Percentiles rank a stretch among this genome's conserved stretches.
Evolutionary conservation across 2,329 filamentous ascomycete genomes (phyloP).

Genomic region (Zymoseptoria pseudotritici): DNA sequence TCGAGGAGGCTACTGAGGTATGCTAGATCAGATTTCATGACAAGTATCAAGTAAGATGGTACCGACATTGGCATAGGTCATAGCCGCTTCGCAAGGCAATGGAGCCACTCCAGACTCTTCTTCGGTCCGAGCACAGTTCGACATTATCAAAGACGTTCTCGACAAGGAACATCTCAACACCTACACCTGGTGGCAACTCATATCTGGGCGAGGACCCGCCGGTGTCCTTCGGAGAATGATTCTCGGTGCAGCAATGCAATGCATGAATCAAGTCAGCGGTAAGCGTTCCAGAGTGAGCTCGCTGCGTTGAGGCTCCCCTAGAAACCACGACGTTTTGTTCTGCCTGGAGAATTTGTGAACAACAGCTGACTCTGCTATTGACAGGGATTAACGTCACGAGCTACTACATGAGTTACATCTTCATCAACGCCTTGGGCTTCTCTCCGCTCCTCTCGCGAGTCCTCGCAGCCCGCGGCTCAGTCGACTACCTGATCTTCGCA

Average conservation of each 20-base stretch:
- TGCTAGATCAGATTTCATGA: neutral
- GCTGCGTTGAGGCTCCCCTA: too few species aligned
- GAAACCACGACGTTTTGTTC: too few species aligned
- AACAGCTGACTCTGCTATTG: neutral
- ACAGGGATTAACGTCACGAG: slow-evolving; percentile 20
- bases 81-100: slow-evolving; percentile 40
- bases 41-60: neutral
- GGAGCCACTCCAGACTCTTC: slow-evolving; percentile 35
- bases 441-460: slow-evolving; percentile 38
- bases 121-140: slow-evolving; percentile 39
- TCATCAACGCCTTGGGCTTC: slow-evolving; percentile 46
- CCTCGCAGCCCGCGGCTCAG: slow-evolving; percentile 45
- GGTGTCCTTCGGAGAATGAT: slow-evolving; percentile 20
- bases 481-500: slow-evolving; percentile 44
- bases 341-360: neutral
- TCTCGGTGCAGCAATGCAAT: slow-evolving; percentile 23
- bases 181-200: slow-evolving; percentile 40
- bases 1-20: slow-evolving; percentile 40
- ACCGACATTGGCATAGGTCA: slow-evolving; percentile 23
- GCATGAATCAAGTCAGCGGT: slow-evolving; percentile 20
- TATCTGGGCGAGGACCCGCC: slow-evolving; percentile 36
- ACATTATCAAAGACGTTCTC: slow-evolving; percentile 44
- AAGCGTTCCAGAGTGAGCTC: neutral
- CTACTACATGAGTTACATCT: slow-evolving; percentile 41
- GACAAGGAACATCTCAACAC: slow-evolving; percentile 40